Evolutionary conservation across 129 eudicot genomes (phyloP).

Genomic region (Smallanthus sonchifolius): DNA sequence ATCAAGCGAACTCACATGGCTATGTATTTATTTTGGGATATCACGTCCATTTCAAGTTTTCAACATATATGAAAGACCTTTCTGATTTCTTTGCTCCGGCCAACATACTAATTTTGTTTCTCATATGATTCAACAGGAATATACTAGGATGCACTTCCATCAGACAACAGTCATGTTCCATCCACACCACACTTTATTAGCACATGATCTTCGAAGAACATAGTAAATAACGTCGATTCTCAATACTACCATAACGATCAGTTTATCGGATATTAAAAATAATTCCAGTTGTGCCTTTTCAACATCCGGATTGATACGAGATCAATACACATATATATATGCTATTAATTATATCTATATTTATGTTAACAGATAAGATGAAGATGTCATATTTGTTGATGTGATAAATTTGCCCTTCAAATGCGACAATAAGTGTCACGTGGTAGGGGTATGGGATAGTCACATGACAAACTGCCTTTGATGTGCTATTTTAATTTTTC

Average conservation of each 20-base stretch:
- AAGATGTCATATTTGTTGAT: conserved; percentile 15
- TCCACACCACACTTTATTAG: background rate
- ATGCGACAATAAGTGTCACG: conserved; percentile 28
- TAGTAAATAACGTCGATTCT: background rate
- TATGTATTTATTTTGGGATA: background rate
- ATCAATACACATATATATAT: too few relatives aligned
- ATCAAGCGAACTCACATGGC: background rate
- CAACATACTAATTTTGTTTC: background rate
- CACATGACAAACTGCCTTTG: conserved; percentile 21
- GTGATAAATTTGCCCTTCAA: conserved; percentile 19
- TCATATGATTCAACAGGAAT: background rate
- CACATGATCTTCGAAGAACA: background rate
- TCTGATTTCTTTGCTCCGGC: background rate
- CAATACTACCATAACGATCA: too few relatives aligned
- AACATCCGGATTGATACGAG: background rate
- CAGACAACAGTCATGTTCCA: background rate
- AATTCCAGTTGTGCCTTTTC: too few relatives aligned
- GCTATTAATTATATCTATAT: background rate
- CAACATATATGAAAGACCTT: background rate
- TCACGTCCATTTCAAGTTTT: background rate
- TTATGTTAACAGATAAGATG: conserved; percentile 18
- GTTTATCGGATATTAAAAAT: too few relatives aligned
- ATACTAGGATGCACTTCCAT: background rate
- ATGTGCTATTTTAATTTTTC: conserved; percentile 11
- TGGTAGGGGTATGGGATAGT: conserved; percentile 25